These are phyloP conservation scores for Pythium oligandrum DNA, from an alignment of 352 stramenopile genomes.

Conservation along the genomic window DNA sequence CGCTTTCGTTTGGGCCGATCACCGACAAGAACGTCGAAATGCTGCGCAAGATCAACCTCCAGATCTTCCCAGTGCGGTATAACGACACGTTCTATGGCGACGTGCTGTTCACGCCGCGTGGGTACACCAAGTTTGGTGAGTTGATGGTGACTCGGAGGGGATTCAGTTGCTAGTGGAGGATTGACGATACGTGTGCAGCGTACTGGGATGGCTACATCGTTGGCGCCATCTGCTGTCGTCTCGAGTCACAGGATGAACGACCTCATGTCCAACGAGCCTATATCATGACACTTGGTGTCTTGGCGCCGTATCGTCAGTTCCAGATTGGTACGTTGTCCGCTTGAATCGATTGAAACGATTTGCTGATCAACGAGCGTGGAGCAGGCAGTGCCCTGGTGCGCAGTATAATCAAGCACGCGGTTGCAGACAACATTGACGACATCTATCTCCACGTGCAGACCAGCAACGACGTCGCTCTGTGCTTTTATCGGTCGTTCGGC, in stretches of 20 bases:
- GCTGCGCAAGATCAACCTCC: slow-evolving; percentile 86
- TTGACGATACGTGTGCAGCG: slow-evolving; percentile 15
- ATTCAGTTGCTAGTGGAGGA: not conserved
- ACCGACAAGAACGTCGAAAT: slow-evolving; percentile 59
- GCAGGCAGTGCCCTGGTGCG: slow-evolving; percentile 39
- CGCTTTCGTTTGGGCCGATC: slow-evolving; percentile 22
- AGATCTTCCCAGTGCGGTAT: slow-evolving; percentile 92
- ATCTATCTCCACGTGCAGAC: slow-evolving; percentile 92
- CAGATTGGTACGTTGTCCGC: slow-evolving; percentile 47
- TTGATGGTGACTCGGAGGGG: not conserved
- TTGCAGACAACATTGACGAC: slow-evolving; percentile 36
- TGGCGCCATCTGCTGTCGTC: slow-evolving; percentile 86
- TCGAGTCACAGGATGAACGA: slow-evolving; percentile 44
- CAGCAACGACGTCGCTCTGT: slow-evolving; percentile 86
- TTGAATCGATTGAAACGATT: too few species aligned
- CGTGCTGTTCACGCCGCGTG: slow-evolving; percentile 56
- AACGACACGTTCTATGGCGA: slow-evolving; percentile 91
- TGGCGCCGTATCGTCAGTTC: slow-evolving; percentile 83
- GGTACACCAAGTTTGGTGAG: slow-evolving; percentile 50
- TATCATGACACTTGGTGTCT: slow-evolving; percentile 94
- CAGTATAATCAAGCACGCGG: slow-evolving; percentile 31
- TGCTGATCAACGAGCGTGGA: too few species aligned
- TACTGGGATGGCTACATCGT: slow-evolving; percentile 83
- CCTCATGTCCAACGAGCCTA: slow-evolving; percentile 61
- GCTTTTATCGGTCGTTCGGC: slow-evolving; percentile 87